Conservation (phyloP, 73 alveolate genomes). For the Paramecium sexaurelia region DNA sequence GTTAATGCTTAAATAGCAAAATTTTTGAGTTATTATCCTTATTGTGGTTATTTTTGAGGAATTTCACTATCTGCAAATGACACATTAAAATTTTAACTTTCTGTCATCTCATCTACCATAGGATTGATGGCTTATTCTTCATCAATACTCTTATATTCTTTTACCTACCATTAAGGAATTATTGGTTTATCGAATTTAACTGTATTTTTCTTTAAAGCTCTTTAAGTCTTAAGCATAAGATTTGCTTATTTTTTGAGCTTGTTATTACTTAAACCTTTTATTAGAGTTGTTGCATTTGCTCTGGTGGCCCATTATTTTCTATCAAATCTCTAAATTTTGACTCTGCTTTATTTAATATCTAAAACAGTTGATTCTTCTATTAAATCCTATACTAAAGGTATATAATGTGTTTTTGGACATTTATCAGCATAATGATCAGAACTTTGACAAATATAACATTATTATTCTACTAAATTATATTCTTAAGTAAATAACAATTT, state of each 20-base stretch:
- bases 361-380: constrained; percentile 10
- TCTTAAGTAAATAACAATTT: constrained; percentile 27
- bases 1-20: neutral
- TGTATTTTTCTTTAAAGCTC: neutral
- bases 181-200: neutral
- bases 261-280: neutral
- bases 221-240: constrained; percentile 5
- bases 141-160: constrained; percentile 3
- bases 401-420: constrained; percentile 63
- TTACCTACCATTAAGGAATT: neutral
- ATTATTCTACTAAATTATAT: constrained; percentile 7
- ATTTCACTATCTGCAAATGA: neutral
- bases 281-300: neutral
- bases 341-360: neutral
- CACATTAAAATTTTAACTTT: neutral
- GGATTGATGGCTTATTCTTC: neutral
- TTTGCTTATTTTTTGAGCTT: constrained; percentile 1
- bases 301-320: constrained; percentile 53
- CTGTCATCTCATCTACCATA: neutral
- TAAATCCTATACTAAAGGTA: neutral
- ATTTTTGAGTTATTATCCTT: neutral
- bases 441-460: constrained; percentile 42
- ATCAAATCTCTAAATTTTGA: neutral
- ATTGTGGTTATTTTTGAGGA: neutral
- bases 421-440: constrained; percentile 44